A percentile compares a stretch with the other conserved stretches of the same genome.
These are phyloP conservation scores for Hypoxylon crocopeplum DNA, from an alignment of 495 filamentous ascomycete species.

Conservation along the genomic window DNA sequence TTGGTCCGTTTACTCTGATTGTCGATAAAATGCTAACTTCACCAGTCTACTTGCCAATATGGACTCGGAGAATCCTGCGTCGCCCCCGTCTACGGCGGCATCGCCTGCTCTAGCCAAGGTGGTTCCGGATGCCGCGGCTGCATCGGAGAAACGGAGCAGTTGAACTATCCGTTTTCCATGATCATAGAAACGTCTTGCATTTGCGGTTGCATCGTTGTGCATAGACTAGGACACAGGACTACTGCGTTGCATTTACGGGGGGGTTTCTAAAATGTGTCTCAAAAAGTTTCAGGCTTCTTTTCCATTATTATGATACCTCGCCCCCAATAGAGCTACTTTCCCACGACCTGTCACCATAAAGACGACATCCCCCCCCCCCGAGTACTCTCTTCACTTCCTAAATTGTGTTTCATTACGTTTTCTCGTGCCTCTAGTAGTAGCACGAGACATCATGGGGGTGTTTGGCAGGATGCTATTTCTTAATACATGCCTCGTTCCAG, in stretches of 20 bases:
- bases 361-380: conserved; percentile 28
- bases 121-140: conserved; percentile 59
- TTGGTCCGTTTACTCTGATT: conserved; percentile 15
- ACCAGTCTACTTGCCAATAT: conserved; percentile 57
- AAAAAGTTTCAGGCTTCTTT: conserved; percentile 49
- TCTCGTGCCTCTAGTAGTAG: conserved; percentile 6
- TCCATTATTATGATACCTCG: conserved; percentile 51
- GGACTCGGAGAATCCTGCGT: conserved; percentile 62
- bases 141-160: conserved; percentile 52
- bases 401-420: conserved; percentile 36
- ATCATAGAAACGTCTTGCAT: conserved; percentile 43
- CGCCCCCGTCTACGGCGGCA: conserved; percentile 67
- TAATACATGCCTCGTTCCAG: conserved; percentile 23
- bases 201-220: conserved; percentile 42
- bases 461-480: conserved; percentile 16
- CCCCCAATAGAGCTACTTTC: conserved; percentile 35
- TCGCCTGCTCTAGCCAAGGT: conserved; percentile 68
- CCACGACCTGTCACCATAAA: conserved; percentile 38
- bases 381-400: conserved; percentile 22
- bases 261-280: conserved; percentile 52
- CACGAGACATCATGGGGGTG: conserved; percentile 10
- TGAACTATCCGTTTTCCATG: conserved; percentile 33
- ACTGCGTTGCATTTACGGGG: conserved; percentile 56
- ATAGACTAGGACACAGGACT: conserved; percentile 45
- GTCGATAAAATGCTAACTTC: conserved; percentile 36